Evolutionary conservation across 768 basidiomycete genomes (phyloP).

Genomic region (Suillus fuscotomentosus): DNA sequence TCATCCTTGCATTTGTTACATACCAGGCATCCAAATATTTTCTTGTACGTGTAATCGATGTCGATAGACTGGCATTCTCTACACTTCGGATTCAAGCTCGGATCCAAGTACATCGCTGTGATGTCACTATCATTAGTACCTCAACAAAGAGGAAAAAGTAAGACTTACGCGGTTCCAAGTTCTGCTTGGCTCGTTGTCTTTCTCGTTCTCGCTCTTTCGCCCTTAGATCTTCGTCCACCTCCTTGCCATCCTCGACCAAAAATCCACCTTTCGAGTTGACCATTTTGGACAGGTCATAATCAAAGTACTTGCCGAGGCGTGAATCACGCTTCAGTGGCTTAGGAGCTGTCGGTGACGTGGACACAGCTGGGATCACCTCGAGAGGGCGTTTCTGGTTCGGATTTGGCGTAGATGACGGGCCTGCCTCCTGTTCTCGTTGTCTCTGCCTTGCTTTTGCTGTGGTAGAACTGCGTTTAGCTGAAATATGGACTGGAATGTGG

Average conservation of each 20-base stretch:
- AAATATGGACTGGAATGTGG: slow-evolving; percentile 1
- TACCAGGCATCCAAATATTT: slow-evolving; percentile 80
- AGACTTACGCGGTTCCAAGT: slow-evolving; percentile 67
- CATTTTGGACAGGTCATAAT: slow-evolving; percentile 97
- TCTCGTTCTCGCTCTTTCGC: slow-evolving; percentile 82
- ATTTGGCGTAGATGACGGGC: slow-evolving; percentile 53
- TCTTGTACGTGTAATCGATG: slow-evolving; percentile 79
- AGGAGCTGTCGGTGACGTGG: slow-evolving; percentile 59
- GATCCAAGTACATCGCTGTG: slow-evolving; percentile 77
- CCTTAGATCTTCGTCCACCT: slow-evolving; percentile 71
- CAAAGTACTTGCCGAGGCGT: slow-evolving; percentile 88
- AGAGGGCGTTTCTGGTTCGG: slow-evolving; percentile 77
- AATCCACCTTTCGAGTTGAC: slow-evolving; percentile 97
- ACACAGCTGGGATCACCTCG: slow-evolving; percentile 50
- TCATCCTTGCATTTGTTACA: slow-evolving; percentile 91
- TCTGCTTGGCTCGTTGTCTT: slow-evolving; percentile 71
- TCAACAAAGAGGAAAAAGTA: slow-evolving; percentile 2
- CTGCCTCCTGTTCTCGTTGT: slow-evolving; percentile 54
- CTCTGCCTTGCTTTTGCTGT: slow-evolving; percentile 77
- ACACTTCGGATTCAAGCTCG: slow-evolving; percentile 77
- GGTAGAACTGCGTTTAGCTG: background rate
- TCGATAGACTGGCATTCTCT: slow-evolving; percentile 84
- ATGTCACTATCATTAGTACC: slow-evolving; percentile 2
- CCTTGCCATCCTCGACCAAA: slow-evolving; percentile 84
- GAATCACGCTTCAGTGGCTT: slow-evolving; percentile 66